These are phyloP conservation scores for Aspergillus sp. DNA, from an alignment of 2,329 filamentous ascomycete species.

Conservation along the genomic window DNA sequence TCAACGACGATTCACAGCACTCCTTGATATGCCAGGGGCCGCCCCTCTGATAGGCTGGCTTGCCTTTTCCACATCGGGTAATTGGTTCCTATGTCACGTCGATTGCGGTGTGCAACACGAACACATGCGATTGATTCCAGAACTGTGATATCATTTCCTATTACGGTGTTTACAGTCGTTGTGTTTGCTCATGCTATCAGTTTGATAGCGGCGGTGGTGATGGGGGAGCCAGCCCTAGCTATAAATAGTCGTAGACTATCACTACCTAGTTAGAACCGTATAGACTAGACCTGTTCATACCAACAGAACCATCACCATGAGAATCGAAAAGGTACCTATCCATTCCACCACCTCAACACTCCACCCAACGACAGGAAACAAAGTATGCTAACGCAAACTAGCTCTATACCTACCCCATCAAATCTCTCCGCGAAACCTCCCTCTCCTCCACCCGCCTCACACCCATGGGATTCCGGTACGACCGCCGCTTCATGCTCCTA, in stretches of 20 bases:
- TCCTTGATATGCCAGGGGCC: neutral
- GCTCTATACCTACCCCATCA: slow-evolving; percentile 69
- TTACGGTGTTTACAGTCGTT: too few relatives aligned
- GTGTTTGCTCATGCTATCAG: too few relatives aligned
- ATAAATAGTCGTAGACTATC: too few relatives aligned
- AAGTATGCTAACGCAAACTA: slow-evolving; percentile 18
- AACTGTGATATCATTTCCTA: too few relatives aligned
- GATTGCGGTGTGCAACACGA: too few relatives aligned
- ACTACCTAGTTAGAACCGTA: too few relatives aligned
- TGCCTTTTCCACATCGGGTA: neutral
- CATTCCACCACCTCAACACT: neutral
- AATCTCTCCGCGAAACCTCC: slow-evolving; percentile 58
- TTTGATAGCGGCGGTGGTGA: too few relatives aligned
- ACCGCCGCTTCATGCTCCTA: slow-evolving; percentile 65
- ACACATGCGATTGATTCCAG: too few relatives aligned
- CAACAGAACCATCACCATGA: slow-evolving; percentile 16
- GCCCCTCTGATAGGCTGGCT: neutral
- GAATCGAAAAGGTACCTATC: slow-evolving; percentile 26
- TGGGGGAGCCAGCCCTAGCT: too few relatives aligned
- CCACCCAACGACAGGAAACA: neutral
- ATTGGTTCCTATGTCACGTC: too few relatives aligned
- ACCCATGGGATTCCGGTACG: slow-evolving; percentile 57
- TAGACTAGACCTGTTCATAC: too few relatives aligned
- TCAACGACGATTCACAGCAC: too few relatives aligned
- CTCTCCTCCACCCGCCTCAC: slow-evolving; percentile 50